Evolutionary conservation across 164 flowering plant genomes (phyloP).

Genomic region (Macadamia integrifolia): DNA sequence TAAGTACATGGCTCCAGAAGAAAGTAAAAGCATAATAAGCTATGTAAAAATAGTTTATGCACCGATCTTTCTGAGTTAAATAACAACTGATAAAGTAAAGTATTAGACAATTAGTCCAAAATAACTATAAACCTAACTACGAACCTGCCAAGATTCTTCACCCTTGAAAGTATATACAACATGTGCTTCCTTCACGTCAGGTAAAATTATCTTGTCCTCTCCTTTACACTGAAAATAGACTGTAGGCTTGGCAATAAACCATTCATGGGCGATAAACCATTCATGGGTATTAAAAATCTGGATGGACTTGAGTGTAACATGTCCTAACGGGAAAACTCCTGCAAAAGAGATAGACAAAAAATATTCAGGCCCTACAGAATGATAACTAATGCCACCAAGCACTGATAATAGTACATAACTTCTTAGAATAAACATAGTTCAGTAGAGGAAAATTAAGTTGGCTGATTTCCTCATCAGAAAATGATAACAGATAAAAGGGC

Average conservation of each 20-base stretch:
- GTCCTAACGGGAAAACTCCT: slow-evolving; percentile 45
- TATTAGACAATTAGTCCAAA: no score
- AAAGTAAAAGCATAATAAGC: no score
- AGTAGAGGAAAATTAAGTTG: no score
- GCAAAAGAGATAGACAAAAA: slow-evolving; percentile 13
- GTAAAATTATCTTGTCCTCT: slow-evolving; percentile 57
- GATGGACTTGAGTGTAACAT: slow-evolving; percentile 69
- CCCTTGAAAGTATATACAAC: slow-evolving; percentile 58
- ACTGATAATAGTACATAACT: no score
- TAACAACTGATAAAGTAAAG: no score
- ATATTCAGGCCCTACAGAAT: neutral
- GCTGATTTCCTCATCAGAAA: no score
- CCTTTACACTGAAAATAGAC: slow-evolving; percentile 71
- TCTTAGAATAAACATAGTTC: no score
- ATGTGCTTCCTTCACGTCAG: slow-evolving; percentile 56
- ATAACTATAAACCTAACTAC: slow-evolving; percentile 1
- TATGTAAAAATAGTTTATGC: no score
- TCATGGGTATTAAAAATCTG: slow-evolving; percentile 65
- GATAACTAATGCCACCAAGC: neutral
- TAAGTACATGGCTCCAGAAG: no score
- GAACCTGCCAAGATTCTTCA: slow-evolving; percentile 92
- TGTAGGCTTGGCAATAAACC: slow-evolving; percentile 40
- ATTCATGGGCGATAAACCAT: slow-evolving; percentile 43
- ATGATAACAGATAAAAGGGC: no score
- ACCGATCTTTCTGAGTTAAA: no score